These are phyloP conservation scores for Heliamphora ciliata DNA, from an alignment of 179 eudicot genomes.

Conservation along the genomic window DNA sequence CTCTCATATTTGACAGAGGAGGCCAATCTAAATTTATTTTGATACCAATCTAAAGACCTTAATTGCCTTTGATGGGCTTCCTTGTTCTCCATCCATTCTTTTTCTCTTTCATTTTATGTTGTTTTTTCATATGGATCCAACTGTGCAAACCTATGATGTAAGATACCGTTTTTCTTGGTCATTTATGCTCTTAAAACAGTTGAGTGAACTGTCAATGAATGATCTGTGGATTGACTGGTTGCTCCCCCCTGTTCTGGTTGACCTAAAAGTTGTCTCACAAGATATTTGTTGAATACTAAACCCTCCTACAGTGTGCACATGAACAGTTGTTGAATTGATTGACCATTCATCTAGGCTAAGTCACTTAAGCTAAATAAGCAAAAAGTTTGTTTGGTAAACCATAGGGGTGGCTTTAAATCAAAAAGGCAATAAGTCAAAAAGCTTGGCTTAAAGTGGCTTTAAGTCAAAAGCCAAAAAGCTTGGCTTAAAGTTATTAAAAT, in stretches of 20 bases:
- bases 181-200: neutral
- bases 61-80: neutral
- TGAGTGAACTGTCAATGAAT: constrained; percentile 1
- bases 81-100: neutral
- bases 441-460: too few relatives aligned
- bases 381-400: too few relatives aligned
- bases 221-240: neutral
- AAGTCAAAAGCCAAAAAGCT: too few relatives aligned
- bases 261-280: neutral
- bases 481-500: too few relatives aligned
- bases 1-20: neutral
- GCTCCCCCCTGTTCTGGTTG: constrained; percentile 1
- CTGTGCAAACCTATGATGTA: neutral
- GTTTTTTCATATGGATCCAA: neutral
- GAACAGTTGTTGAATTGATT: neutral
- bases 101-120: neutral
- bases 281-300: neutral
- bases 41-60: neutral
- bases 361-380: too few relatives aligned
- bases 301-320: too few relatives aligned
- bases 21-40: neutral
- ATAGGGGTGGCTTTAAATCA: too few relatives aligned
- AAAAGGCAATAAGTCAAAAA: too few relatives aligned
- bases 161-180: neutral
- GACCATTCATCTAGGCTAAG: neutral